These are phyloP conservation scores for Stylosanthes scabra DNA, from an alignment of 331 rosid species.

Conservation along the genomic window DNA sequence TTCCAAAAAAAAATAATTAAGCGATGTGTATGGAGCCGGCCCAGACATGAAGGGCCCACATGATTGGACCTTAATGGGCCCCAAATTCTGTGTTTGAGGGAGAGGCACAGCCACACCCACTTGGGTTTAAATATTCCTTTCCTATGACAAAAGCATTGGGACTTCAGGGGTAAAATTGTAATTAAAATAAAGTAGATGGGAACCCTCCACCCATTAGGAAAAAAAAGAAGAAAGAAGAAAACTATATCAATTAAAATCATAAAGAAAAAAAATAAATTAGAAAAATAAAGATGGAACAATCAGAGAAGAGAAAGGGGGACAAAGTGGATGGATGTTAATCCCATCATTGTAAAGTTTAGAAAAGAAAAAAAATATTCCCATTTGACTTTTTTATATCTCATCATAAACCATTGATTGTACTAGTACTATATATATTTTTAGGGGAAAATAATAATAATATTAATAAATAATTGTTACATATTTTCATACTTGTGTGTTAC, in stretches of 20 bases:
- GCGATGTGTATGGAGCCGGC: constrained; percentile 46
- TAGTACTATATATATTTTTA: constrained; percentile 44
- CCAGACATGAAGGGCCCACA: constrained; percentile 70
- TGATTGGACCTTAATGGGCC: constrained; percentile 72
- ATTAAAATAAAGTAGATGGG: constrained; percentile 55
- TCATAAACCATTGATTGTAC: constrained; percentile 78
- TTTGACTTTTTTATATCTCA: constrained; percentile 79
- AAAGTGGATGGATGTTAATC: constrained; percentile 94
- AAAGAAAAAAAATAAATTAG: constrained; percentile 27
- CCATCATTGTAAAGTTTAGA: constrained; percentile 70
- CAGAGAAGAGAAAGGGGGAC: constrained; percentile 67
- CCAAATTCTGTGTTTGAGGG: constrained; percentile 49
- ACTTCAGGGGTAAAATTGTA: constrained; percentile 28
- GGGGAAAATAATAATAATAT: not conserved
- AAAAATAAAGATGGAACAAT: constrained; percentile 23
- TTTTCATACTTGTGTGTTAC: constrained; percentile 23
- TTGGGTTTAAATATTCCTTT: constrained; percentile 70
- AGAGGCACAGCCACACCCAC: constrained; percentile 35
- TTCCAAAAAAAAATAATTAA: not conserved
- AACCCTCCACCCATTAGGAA: constrained; percentile 67
- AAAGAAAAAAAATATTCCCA: constrained; percentile 61
- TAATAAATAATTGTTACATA: not conserved
- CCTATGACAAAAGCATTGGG: constrained; percentile 63
- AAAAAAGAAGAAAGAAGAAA: constrained; percentile 28
- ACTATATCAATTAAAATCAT: constrained; percentile 34